These are phyloP conservation scores for Populus davidiana DNA, from an alignment of 345 rosid species.

Conservation along the genomic window DNA sequence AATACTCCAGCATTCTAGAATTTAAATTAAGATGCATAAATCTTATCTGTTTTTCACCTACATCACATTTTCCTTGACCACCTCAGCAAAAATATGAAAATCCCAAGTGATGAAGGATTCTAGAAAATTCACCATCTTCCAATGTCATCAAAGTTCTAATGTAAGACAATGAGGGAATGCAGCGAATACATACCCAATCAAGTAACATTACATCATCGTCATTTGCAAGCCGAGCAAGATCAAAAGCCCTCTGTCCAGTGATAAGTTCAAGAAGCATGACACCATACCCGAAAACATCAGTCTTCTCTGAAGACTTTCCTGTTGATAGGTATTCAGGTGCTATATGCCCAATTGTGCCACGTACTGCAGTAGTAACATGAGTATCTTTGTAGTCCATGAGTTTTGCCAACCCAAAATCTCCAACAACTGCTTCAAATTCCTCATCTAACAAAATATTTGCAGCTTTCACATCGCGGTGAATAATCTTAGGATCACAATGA, in stretches of 20 bases:
- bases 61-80: background rate
- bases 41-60: background rate
- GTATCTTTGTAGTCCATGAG: conserved; percentile 90
- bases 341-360: conserved; percentile 97
- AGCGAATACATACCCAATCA: conserved; percentile 66
- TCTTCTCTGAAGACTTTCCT: conserved; percentile 89
- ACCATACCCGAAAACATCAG: conserved; percentile 98
- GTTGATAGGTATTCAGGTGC: conserved; percentile 94
- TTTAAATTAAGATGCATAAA: background rate
- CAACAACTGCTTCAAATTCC: conserved; percentile 92
- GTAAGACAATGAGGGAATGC: background rate
- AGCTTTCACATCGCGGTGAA: conserved; percentile 95
- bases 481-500: conserved; percentile 90
- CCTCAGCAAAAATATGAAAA: background rate
- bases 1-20: background rate
- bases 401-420: conserved; percentile 93
- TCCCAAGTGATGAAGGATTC: background rate
- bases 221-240: conserved; percentile 93
- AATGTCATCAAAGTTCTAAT: background rate
- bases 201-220: conserved; percentile 94
- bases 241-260: conserved; percentile 90
- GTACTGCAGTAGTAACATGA: conserved; percentile 91
- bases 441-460: conserved; percentile 92
- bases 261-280: conserved; percentile 97
- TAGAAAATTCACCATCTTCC: background rate